Conservation (phyloP, 1,284 basidiomycete genomes). For the Tylopilus sp. region DNA sequence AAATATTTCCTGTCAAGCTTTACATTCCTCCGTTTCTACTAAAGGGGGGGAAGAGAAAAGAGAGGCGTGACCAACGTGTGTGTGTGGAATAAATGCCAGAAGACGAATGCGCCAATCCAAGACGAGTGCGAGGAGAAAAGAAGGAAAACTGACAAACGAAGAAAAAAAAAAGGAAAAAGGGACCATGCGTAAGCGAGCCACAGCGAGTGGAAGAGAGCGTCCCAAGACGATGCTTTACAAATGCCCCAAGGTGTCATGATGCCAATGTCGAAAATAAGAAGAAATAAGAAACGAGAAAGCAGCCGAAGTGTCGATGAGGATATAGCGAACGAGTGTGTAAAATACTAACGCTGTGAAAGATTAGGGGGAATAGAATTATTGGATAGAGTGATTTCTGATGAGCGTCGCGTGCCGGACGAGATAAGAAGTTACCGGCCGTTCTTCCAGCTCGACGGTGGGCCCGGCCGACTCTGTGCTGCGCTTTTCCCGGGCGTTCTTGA, state of each 20-base stretch:
- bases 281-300: background rate
- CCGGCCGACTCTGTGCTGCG: slow-evolving; percentile 8
- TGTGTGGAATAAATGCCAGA: background rate
- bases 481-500: slow-evolving; percentile 17
- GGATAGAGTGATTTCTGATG: slow-evolving; percentile 9
- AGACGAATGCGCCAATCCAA: background rate
- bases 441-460: slow-evolving; percentile 36
- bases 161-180: background rate
- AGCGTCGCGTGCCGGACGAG: background rate
- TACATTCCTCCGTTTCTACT: slow-evolving; percentile 10
- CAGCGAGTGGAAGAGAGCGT: slow-evolving; percentile 1
- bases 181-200: background rate
- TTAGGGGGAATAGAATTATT: slow-evolving; percentile 4
- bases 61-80: background rate
- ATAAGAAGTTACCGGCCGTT: slow-evolving; percentile 15
- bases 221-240: slow-evolving; percentile 15
- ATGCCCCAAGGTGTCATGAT: background rate
- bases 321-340: slow-evolving; percentile 1
- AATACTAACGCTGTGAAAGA: slow-evolving; percentile 9
- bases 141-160: too few species aligned
- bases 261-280: background rate
- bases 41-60: background rate
- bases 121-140: background rate
- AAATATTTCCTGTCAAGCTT: background rate
- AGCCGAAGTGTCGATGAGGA: background rate